Conservation (phyloP, 2,329 filamentous ascomycete species). For the Cercospora sojina region DNA sequence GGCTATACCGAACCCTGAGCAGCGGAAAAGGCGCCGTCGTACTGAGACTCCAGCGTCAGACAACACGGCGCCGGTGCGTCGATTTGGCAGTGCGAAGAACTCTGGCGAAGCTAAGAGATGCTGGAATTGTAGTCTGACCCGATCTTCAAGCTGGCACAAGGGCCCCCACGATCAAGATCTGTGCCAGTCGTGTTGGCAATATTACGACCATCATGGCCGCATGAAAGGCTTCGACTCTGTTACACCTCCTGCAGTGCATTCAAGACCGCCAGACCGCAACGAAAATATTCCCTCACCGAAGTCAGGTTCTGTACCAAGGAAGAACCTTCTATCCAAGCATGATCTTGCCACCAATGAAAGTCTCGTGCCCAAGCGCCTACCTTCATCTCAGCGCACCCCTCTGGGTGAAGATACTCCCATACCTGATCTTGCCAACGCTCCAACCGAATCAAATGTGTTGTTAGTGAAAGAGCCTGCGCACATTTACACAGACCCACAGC, state of each 20-base stretch:
- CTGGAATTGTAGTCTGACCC: slow-evolving; percentile 32
- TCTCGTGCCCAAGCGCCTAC: not conserved
- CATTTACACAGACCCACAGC: not conserved
- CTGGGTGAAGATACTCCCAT: not conserved
- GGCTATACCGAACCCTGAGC: slow-evolving; percentile 18
- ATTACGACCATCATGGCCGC: slow-evolving; percentile 33
- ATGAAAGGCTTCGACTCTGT: slow-evolving; percentile 31
- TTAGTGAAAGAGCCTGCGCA: not conserved
- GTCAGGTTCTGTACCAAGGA: not conserved
- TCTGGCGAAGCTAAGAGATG: slow-evolving; percentile 25
- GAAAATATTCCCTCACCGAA: not conserved
- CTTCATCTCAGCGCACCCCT: not conserved
- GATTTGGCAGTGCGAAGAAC: slow-evolving; percentile 11
- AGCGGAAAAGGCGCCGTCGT: slow-evolving; percentile 10
- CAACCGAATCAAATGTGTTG: not conserved
- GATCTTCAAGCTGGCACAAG: slow-evolving; percentile 28
- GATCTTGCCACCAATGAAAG: not conserved
- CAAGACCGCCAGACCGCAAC: not conserved
- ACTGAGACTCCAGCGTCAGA: not conserved
- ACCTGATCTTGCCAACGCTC: not conserved
- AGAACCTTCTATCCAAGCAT: not conserved
- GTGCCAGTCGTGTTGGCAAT: slow-evolving; percentile 36
- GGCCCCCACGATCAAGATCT: slow-evolving; percentile 33
- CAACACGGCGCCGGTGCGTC: not conserved
- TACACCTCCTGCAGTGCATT: slow-evolving; percentile 19